Base-by-base conservation (phyloP, 2,329 filamentous ascomycete species). In the Fusarium sp. region DNA sequence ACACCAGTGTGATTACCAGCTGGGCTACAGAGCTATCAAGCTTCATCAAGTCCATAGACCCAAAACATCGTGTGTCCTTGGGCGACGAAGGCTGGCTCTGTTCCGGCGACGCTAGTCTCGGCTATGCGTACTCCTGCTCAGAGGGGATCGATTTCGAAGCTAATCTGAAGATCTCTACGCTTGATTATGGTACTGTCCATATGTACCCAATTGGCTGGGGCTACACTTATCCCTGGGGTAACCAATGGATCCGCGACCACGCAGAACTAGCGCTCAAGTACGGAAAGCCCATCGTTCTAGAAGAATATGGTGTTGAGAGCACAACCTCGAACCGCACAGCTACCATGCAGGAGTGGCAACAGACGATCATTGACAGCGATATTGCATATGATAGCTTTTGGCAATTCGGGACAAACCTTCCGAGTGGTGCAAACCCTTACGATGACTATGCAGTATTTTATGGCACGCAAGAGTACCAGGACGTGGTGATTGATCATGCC, bases 141-240 rank as follows among this genome's bases (percentile, higher is more conserved):
- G 57, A 54, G 36, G 47, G 57, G 15, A 39, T 60, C 7, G 57
- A 60, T 14, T 60, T 54, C 1, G 57, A 60, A 24, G 57, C 36
- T 20, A 60, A 60, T n/a, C n/a, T 60, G 35, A 60, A 60, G 33
- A 28, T 60, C 3, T 18, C 57, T 7, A 53, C 45, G 3, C 45
- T 60, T 26, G 57, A 60, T 35, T 60, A 60, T 7, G 57, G 57
- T 8, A 60, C 57, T 11, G 57, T n/a, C 9, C 45, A 60, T 5
- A 60, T 60, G 45, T 60, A 60, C 24, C 57, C 57, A n/a, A 60
- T 60, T 11, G 57, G 57, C 7, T 60, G 57, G 57, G 57, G 57
- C 10, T 53, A 60, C 35, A 60, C 22, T 2, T 60, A 60, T 13
- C 57, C 57, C 1, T 60, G 57, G 57, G 57, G 57, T 5, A 60